phyloP scores from a whole-genome alignment of 2,329 filamentous ascomycete genomes.

The Penicillium sp. region DNA sequence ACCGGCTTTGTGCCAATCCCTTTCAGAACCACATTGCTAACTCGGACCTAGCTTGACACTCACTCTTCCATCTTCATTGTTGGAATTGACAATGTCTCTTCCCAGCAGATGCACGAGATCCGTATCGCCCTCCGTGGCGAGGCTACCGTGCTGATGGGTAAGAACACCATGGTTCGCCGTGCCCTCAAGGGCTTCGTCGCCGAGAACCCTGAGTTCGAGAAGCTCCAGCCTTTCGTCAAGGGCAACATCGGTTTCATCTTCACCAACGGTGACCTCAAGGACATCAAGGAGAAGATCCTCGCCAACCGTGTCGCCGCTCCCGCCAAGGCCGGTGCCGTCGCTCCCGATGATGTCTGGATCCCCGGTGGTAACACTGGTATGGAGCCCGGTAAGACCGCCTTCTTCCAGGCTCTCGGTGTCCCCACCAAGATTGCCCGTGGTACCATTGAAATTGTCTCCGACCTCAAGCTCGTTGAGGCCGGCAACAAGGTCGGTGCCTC shows the following conservation, averaged over 20 bases:
- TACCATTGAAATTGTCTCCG: conserved; percentile 99
- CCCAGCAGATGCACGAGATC: conserved; percentile 99
- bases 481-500: conserved; percentile 95
- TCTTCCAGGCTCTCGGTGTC: conserved; percentile 99
- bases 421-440: conserved; percentile 99
- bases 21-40: background rate
- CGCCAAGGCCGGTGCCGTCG: conserved; percentile 95
- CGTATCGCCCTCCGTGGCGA: conserved; percentile 84
- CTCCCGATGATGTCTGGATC: conserved; percentile 88
- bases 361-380: conserved; percentile 99
- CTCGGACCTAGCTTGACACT: conserved; percentile 70
- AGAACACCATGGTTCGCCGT: conserved; percentile 99
- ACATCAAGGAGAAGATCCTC: conserved; percentile 89
- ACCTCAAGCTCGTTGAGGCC: conserved; percentile 96
- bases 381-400: conserved; percentile 99
- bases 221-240: conserved; percentile 91
- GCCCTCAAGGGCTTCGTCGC: conserved; percentile 90
- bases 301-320: conserved; percentile 96
- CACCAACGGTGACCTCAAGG: conserved; percentile 96
- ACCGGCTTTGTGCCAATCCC: background rate
- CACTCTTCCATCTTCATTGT: conserved; percentile 99
- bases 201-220: conserved; percentile 96
- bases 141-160: conserved; percentile 97
- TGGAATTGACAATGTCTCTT: conserved; percentile 98
- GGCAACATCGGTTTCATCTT: conserved; percentile 99